These are phyloP conservation scores for Withania somnifera DNA, from an alignment of 305 asterid genomes.

Conservation along the genomic window DNA sequence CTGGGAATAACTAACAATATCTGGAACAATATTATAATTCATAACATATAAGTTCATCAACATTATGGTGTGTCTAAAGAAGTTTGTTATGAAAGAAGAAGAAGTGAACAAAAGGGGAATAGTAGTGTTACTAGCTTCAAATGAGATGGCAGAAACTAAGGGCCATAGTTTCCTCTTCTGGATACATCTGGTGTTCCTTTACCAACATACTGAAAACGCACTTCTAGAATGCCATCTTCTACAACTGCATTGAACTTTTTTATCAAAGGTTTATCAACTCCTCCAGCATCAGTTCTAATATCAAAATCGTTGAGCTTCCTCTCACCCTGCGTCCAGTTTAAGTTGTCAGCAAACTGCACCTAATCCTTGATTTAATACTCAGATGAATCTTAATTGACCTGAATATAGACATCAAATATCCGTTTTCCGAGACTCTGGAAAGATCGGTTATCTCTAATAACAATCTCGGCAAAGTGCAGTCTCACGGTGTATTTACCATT, in stretches of 20 bases:
- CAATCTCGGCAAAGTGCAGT: slow-evolving; percentile 75
- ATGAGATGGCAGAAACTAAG: slow-evolving; percentile 75
- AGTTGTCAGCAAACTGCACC: too few species aligned
- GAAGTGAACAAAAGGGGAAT: background rate
- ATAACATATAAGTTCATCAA: background rate
- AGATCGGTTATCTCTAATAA: slow-evolving; percentile 29
- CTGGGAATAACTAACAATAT: background rate
- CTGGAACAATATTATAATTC: background rate
- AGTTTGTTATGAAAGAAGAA: background rate
- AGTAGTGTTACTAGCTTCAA: slow-evolving; percentile 26
- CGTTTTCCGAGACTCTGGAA: slow-evolving; percentile 61
- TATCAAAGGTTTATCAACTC: slow-evolving; percentile 25
- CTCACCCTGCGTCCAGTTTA: background rate
- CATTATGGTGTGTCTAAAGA: background rate
- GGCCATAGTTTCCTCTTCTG: slow-evolving; percentile 49
- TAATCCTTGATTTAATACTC: background rate
- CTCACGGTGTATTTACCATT: slow-evolving; percentile 54
- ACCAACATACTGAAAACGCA: slow-evolving; percentile 67
- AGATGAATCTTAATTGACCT: slow-evolving; percentile 11
- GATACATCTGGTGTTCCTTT: slow-evolving; percentile 54
- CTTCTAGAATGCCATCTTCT: slow-evolving; percentile 32
- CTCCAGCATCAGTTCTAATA: slow-evolving; percentile 45
- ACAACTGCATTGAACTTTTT: slow-evolving; percentile 29
- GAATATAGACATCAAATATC: slow-evolving; percentile 38
- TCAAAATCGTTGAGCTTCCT: slow-evolving; percentile 41